These are phyloP conservation scores for Lithocarpus polystachyus DNA, from an alignment of 306 rosid genomes.

Conservation along the genomic window DNA sequence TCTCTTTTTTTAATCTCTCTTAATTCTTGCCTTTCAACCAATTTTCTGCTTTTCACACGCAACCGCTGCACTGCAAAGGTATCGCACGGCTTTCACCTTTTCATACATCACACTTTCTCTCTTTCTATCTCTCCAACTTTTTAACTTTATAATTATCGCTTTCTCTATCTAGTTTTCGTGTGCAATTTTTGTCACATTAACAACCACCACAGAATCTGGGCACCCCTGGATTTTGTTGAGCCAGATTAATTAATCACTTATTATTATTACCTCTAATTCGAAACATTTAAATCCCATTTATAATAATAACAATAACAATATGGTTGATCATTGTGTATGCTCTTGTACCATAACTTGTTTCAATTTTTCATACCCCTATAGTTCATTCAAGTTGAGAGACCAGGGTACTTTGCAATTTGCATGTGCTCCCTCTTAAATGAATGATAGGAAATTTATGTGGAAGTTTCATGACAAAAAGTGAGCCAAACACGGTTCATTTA, in stretches of 20 bases:
- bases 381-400: neutral
- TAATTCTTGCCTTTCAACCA: constrained; percentile 38
- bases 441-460: too few relatives aligned
- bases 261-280: neutral
- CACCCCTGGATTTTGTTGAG: neutral
- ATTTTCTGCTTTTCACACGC: constrained; percentile 78
- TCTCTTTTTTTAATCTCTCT: constrained; percentile 17
- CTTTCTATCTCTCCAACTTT: constrained; percentile 31
- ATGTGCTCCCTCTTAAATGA: neutral
- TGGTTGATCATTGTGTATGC: too few relatives aligned
- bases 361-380: too few relatives aligned
- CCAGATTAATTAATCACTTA: too few relatives aligned
- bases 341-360: too few relatives aligned
- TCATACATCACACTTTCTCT: constrained; percentile 34
- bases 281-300: neutral
- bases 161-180: neutral
- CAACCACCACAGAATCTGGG: too few relatives aligned
- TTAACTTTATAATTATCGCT: neutral
- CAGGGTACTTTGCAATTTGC: neutral
- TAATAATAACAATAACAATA: too few relatives aligned
- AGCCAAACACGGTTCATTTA: neutral
- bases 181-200: constrained; percentile 46
- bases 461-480: too few relatives aligned
- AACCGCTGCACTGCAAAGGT: constrained; percentile 64
- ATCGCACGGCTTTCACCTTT: constrained; percentile 71